phyloP scores from a whole-genome alignment of 208 protist genomes.

The Trypanosoma rangeli region DNA sequence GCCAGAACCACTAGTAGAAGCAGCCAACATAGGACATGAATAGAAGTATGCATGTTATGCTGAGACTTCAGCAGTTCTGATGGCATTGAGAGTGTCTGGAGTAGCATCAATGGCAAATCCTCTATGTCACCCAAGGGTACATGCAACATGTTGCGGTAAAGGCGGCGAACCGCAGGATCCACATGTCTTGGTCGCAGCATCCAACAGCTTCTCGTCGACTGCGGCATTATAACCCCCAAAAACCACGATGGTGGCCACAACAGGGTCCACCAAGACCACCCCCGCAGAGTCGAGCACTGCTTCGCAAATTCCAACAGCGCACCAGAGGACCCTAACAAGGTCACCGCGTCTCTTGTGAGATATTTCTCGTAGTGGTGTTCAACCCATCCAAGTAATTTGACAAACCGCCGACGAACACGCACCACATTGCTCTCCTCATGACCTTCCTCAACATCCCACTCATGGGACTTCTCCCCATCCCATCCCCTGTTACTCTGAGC shows the following conservation, averaged over 20 bases:
- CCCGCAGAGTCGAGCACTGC: slow-evolving; percentile 1
- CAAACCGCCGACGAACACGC: slow-evolving; percentile 34
- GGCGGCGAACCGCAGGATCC: slow-evolving; percentile 52
- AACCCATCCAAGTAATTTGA: slow-evolving; percentile 30
- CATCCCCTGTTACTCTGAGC: not conserved
- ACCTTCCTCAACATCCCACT: not conserved
- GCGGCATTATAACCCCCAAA: not conserved
- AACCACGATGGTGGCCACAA: slow-evolving; percentile 32
- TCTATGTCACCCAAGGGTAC: slow-evolving; percentile 23
- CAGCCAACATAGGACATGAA: not conserved
- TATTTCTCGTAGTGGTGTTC: slow-evolving; percentile 43
- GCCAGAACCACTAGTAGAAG: slow-evolving; percentile 5
- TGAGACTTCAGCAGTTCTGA: slow-evolving; percentile 16
- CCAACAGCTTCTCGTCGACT: slow-evolving; percentile 1
- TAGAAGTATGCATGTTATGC: not conserved
- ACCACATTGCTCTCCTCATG: slow-evolving; percentile 11
- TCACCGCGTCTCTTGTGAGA: not conserved
- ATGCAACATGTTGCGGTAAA: slow-evolving; percentile 19
- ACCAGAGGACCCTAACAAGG: not conserved
- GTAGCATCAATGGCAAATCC: slow-evolving; percentile 28
- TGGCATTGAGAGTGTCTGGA: slow-evolving; percentile 13
- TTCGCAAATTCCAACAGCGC: slow-evolving; percentile 12
- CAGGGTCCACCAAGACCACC: slow-evolving; percentile 8
- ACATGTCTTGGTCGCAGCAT: slow-evolving; percentile 33
- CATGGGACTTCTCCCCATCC: not conserved